Evolutionary conservation across 345 rosid species (phyloP).

Genomic region (Salix suchowensis): DNA sequence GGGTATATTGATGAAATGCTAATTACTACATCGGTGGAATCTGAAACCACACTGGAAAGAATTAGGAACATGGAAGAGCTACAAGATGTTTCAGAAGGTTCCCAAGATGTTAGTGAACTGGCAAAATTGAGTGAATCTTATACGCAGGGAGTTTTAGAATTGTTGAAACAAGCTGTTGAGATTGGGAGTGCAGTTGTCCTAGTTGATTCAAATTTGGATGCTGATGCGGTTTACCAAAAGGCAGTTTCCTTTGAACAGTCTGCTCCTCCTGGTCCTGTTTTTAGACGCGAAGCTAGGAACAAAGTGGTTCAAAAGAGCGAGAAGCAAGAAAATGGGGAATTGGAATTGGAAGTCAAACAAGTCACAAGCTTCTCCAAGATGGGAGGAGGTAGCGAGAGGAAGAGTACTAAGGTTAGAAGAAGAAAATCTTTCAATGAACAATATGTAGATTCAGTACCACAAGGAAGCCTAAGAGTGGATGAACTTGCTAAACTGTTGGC

Average conservation of each 20-base stretch:
- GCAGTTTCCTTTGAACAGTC: conserved; percentile 51
- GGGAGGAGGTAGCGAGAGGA: conserved; percentile 15
- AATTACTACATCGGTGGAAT: not conserved
- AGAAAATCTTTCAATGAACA: conserved; percentile 23
- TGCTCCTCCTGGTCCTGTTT: conserved; percentile 61
- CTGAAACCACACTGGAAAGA: conserved; percentile 2
- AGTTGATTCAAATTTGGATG: conserved; percentile 44
- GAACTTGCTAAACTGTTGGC: conserved; percentile 76
- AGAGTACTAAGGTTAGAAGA: conserved; percentile 15
- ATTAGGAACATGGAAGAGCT: conserved; percentile 7
- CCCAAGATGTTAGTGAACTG: conserved; percentile 14
- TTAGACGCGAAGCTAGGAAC: conserved; percentile 39
- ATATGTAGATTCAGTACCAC: conserved; percentile 30
- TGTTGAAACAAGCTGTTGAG: conserved; percentile 70
- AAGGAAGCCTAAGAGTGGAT: conserved; percentile 67
- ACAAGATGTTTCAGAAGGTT: conserved; percentile 25
- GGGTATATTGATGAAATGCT: conserved; percentile 18
- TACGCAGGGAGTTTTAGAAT: conserved; percentile 37
- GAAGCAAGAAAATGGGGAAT: conserved; percentile 27
- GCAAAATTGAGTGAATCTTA: conserved; percentile 17
- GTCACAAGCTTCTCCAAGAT: conserved; percentile 19
- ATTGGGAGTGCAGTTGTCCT: conserved; percentile 59
- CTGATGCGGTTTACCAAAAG: conserved; percentile 52
- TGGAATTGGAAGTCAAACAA: conserved; percentile 25
- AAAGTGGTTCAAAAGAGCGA: conserved; percentile 29